A percentile compares a stretch with the other conserved stretches of the same genome.
These are phyloP conservation scores for Penicillium chermesinum DNA, from an alignment of 495 filamentous ascomycete species.

Conservation along the genomic window DNA sequence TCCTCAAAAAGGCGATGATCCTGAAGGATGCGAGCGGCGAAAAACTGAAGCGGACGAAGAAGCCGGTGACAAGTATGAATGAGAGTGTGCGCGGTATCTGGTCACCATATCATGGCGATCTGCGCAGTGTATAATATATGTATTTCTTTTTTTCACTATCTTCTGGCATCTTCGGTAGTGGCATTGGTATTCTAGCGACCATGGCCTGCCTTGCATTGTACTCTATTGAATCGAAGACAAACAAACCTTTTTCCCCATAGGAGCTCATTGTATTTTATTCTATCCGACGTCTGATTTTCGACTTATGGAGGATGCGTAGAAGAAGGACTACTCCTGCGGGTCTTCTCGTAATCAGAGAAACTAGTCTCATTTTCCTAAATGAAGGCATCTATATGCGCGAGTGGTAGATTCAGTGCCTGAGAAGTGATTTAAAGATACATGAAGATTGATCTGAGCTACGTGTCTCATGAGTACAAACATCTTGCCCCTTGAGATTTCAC, in stretches of 20 bases:
- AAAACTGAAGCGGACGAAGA: conserved; percentile 73
- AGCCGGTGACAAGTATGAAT: conserved; percentile 80
- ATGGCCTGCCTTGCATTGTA: conserved; percentile 10
- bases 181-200: conserved; percentile 4
- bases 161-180: conserved; percentile 16
- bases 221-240: not conserved
- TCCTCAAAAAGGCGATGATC: conserved; percentile 74
- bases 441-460: not conserved
- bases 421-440: not conserved
- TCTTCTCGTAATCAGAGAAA: too few species aligned
- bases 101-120: conserved; percentile 80
- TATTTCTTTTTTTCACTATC: conserved; percentile 23
- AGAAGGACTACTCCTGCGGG: too few species aligned
- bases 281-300: too few species aligned
- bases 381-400: too few species aligned
- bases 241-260: not conserved
- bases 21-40: conserved; percentile 81
- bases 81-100: conserved; percentile 92
- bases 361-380: too few species aligned
- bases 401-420: too few species aligned
- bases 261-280: too few species aligned
- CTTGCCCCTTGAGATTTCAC: not conserved
- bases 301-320: too few species aligned
- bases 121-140: conserved; percentile 36
- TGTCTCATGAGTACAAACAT: not conserved